A percentile compares a stretch with the other conserved stretches of the same genome.
Evolutionary conservation across 345 rosid species (phyloP).

Genomic region (Anacardium occidentale): DNA sequence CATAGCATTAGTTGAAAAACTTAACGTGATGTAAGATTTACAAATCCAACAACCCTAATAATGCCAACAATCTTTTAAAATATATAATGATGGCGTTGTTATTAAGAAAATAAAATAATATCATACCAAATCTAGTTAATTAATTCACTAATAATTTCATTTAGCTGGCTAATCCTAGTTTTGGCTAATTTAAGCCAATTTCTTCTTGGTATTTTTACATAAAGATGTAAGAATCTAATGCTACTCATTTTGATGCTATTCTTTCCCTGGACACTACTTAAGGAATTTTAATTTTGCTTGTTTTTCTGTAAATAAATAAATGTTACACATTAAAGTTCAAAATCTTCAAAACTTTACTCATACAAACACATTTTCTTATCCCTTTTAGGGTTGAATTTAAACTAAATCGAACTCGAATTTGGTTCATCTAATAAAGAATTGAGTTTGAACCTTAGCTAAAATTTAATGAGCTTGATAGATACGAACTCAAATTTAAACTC

Average conservation of each 20-base stretch:
- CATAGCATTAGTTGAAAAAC: not conserved
- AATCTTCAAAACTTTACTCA: too few relatives aligned
- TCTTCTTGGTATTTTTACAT: too few relatives aligned
- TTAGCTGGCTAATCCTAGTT: not conserved
- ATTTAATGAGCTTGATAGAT: too few relatives aligned
- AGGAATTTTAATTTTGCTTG: not conserved
- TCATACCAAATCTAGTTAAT: not conserved
- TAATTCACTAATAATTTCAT: not conserved
- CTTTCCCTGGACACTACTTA: not conserved
- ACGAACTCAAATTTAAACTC: too few relatives aligned
- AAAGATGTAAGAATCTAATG: not conserved
- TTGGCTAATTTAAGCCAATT: not conserved
- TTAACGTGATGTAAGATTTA: not conserved
- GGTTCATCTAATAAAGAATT: too few relatives aligned
- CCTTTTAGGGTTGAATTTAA: too few relatives aligned
- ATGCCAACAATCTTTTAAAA: not conserved
- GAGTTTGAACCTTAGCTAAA: too few relatives aligned
- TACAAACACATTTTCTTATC: too few relatives aligned
- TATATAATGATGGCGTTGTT: not conserved
- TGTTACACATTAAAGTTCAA: too few relatives aligned
- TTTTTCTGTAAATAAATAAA: too few relatives aligned
- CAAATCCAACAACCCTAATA: not conserved
- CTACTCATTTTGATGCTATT: not conserved
- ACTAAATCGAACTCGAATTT: too few relatives aligned
- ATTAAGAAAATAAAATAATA: not conserved